These are phyloP conservation scores for Flagelloscypha sp. DNA, from an alignment of 768 basidiomycete genomes.

Conservation along the genomic window DNA sequence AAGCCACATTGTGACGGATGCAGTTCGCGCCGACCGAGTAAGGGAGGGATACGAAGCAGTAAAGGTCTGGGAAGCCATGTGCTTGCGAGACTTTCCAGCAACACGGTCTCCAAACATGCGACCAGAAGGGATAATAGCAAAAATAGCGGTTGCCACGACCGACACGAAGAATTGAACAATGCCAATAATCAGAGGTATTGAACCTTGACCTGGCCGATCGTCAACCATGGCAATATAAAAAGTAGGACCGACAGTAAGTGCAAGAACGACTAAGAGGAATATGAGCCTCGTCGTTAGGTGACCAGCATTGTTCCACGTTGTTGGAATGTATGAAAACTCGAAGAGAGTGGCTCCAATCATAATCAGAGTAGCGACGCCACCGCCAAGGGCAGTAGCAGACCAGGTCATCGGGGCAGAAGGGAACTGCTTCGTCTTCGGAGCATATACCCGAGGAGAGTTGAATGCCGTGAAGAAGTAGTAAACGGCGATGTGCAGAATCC, in stretches of 20 bases:
- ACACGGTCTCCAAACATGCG: slow-evolving; percentile 99
- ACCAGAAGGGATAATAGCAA: slow-evolving; percentile 89
- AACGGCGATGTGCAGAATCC: slow-evolving; percentile 93
- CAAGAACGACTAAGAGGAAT: slow-evolving; percentile 87
- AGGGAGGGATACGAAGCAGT: slow-evolving; percentile 89
- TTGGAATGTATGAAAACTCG: slow-evolving; percentile 97
- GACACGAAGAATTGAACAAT: slow-evolving; percentile 97
- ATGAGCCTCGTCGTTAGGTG: slow-evolving; percentile 87
- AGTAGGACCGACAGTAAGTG: slow-evolving; percentile 85
- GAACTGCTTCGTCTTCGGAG: slow-evolving; percentile 38
- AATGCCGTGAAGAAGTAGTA: slow-evolving; percentile 98
- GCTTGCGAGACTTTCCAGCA: slow-evolving; percentile 90
- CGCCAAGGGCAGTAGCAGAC: slow-evolving; percentile 92
- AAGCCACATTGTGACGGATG: slow-evolving; percentile 78
- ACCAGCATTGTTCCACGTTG: slow-evolving; percentile 97
- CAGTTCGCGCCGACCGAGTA: slow-evolving; percentile 51
- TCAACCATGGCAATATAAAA: slow-evolving; percentile 90
- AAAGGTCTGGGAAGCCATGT: slow-evolving; percentile 97
- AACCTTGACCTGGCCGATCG: slow-evolving; percentile 50
- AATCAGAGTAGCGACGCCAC: slow-evolving; percentile 91
- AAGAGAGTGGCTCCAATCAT: slow-evolving; percentile 92
- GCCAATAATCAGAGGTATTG: slow-evolving; percentile 83
- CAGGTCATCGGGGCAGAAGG: slow-evolving; percentile 74
- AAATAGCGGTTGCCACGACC: slow-evolving; percentile 75
- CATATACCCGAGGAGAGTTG: slow-evolving; percentile 86